Evolutionary conservation across 169 alveolate species (phyloP), one percentile per base, ranked within the genome.

Genomic region (Babesia ovata): DNA sequence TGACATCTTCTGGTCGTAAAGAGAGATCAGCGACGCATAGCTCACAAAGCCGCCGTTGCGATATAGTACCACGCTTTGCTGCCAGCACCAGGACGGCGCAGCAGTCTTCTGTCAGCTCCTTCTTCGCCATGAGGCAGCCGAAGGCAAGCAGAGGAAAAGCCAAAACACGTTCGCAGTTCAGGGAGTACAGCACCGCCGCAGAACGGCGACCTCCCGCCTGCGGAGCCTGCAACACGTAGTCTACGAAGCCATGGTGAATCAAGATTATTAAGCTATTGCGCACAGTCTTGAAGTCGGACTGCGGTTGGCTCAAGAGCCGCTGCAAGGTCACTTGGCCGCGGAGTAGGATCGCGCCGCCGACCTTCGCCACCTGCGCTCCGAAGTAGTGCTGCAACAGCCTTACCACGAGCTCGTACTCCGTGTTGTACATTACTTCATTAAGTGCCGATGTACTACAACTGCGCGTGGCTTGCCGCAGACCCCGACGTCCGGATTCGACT

Each of bases 321-420:
- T 70, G 78, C 33, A 81, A 50, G 22, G 84, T 21, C 54, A 81
- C 67, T 17, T 76, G 88, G 42, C 88, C 88, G 26, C 79, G 67
- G 58, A 81, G 57, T 17, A 81, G 74, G 57, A 81, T 49, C 50
- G 67, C 71, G 33, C 85, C 79, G 0, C 77, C 77, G 58, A 81
- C 67, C 84, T 67, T 81, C 48, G 88, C 62, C 42, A 74, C 84
- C 50, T 29, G 45, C 21, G 65, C 49, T 9, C 88, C 88, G 50
- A 73, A 74, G 61, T 81, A 81, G 60, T 61, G 60, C 57, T 81
- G 85, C 53, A 81, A 33, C 19, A 81, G 70, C 50, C 57, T 77
- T 21, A 81, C 46, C 26, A 81, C 85, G 44, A 81, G 75, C 45
- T 81, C 88, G 49, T 58, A 73, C 58, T 81, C 88, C 29, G 79